Evolutionary conservation across 2,329 filamentous ascomycete species (phyloP), one percentile per base, ranked within the genome.

Genomic region (Decorospora gaudefroyi): DNA sequence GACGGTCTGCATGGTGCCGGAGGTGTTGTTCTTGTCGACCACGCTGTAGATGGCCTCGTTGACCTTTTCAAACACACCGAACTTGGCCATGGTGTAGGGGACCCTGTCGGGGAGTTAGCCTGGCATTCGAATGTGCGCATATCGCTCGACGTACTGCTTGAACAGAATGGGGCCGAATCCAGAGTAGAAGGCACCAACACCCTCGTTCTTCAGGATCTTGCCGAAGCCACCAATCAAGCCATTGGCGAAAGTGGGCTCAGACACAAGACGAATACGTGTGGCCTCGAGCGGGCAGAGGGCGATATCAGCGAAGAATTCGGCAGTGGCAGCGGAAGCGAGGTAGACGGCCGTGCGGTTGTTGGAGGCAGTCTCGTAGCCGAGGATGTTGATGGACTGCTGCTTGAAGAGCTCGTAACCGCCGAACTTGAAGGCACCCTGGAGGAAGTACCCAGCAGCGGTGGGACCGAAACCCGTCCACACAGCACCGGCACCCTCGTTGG

Each of bases 371-470:
- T 73, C 70, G 72, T 85, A 84, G 68, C 90, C 90, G 67, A 95
- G 75, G 53, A 79, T 52, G 79, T 89, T 86, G 76, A 95, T 93
- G 70, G 78, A 83, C 77, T 93, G 87, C 79, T 91, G 83, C 86
- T 95, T 95, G 87, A 95, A 95, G 78, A 95, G 86, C 78, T 95
- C 90, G 76, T 95, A 95, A 73, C 90, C 90, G 74, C 90, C 90
- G 74, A 93, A 93, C 79, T 95, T 95, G 82, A 93, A 85, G 65
- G 88, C 87, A 71, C 90, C 89, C 79, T 95, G 89, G 65, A 95
- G 85, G 85, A 95, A 95, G 80, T 95, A 95, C 74, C 89, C 89
- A 58, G 89, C 87, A 61, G 85, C 84, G 70, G 89, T 95, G 67
- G 89, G 90, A 62, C 90, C 90, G 73, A 85, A 82, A 76, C 89